Evolutionary conservation across 768 basidiomycete genomes (phyloP), one percentile per base, ranked within the genome.

Genomic region (Trametes sanguinea): DNA sequence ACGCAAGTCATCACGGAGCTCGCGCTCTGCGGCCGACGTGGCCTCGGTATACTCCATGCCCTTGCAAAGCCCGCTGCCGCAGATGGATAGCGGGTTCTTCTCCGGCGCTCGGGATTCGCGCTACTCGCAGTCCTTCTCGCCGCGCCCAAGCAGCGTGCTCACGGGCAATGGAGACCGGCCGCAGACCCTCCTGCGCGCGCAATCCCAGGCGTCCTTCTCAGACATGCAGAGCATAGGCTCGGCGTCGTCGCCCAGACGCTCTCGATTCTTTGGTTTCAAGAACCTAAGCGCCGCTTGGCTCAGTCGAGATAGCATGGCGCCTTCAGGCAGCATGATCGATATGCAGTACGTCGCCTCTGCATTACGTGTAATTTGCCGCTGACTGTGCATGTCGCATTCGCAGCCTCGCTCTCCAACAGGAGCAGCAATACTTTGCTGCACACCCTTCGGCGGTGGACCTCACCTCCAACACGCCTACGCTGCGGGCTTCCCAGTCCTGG

Each of bases 281-380:
- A 89, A 89, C 66, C 77, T 89, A 47, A 86, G 85, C 60, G 75
- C 84, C 22, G 87, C 86, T 11, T 91, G 87, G 85, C 79, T 83
- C 66, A 93, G 90, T 70, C 89, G 88, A 68, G 89, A 92, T 60
- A 93, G 91, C 72, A 76, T 94, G 42, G 88, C 90, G 1, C 81
- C 83, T n/a, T 90, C 91, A 3, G 92, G 92, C 55, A 94, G 92
- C 68, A 92, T 94, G 90, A 76, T 94, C 65, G 90, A 94, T 72
- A 94, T 94, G 92, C 92, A 94, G 92, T 94, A 76, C 65, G 90
- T 86, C 27, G 51, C 8, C 16, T 46, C 57, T 52, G 30, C 27
- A 13, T 54, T 42, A 48, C 29, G 16, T 22, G 54, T 35, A 46
- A 29, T 30, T 43, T 53, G 47, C 53, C 65, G n/a, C 54, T 58